A percentile compares a stretch with the other conserved stretches of the same genome.
These are phyloP conservation scores for Avicennia marina DNA, from an alignment of 257 asterid species.

Conservation along the genomic window DNA sequence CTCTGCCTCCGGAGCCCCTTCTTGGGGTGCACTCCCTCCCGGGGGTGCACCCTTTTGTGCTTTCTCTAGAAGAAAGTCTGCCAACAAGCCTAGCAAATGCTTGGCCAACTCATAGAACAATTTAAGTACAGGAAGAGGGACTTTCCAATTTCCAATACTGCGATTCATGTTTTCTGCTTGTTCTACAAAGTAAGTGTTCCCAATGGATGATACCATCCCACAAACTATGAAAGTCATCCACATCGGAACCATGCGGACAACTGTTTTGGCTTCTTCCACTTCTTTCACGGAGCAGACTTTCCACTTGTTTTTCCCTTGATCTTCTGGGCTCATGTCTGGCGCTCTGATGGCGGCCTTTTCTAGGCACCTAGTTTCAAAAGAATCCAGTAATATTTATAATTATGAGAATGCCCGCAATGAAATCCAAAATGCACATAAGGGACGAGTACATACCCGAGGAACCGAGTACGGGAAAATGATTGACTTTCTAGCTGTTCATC, in stretches of 20 bases:
- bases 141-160: constrained; percentile 19
- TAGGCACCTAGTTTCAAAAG: constrained; percentile 23
- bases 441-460: constrained; percentile 19
- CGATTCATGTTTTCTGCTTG: constrained; percentile 33
- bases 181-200: constrained; percentile 42
- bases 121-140: constrained; percentile 29
- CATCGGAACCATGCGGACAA: constrained; percentile 32
- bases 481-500: background rate
- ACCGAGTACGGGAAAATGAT: constrained; percentile 18
- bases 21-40: constrained; percentile 9
- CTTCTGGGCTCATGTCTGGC: constrained; percentile 16
- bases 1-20: no score
- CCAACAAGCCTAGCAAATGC: background rate
- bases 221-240: constrained; percentile 35
- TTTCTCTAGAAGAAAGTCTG: background rate
- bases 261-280: constrained; percentile 24
- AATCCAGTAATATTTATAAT: no score
- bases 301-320: constrained; percentile 7
- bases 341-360: constrained; percentile 41
- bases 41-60: background rate
- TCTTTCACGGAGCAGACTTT: constrained; percentile 14
- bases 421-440: no score
- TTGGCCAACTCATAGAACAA: constrained; percentile 1
- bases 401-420: no score
- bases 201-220: constrained; percentile 31